Evolutionary conservation across 1,284 basidiomycete species (phyloP), one percentile per base, ranked within the genome.

Genomic region (Melampsora americana): DNA sequence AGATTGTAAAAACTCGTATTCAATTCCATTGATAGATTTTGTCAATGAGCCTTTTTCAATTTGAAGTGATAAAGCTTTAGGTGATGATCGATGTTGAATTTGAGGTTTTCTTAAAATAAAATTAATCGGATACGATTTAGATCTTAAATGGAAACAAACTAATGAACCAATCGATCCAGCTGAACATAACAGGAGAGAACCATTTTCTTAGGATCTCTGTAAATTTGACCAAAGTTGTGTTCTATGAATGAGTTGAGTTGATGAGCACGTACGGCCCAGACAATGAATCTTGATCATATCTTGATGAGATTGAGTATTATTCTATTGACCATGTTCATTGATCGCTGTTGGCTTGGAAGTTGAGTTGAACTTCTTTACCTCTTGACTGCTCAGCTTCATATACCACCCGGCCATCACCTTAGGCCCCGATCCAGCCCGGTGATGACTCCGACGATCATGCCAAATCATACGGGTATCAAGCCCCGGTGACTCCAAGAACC

Each of bases 151-250:
- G 59, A 74, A 74, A 28, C 46, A 66, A 62, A 74, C 61, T n/a
- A 74, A 30, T 30, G 71, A 74, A 50, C 71, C 71, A 30, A 74
- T 66, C 35, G 71, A 66, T 39, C 71, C 71, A 46, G 71, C 71
- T 74, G 53, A 39, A 60, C 18, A 26, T 4, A 59, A 59, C 12
- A 28, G 53, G 23, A 59, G 20, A 59, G 53, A 59, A 59, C 53
- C 42, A 14, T 14, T 44, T 44, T 44, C 12, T 44, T 44, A 44
- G 42, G 11, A 44, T 14, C 12, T 44, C 42, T 44, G 9, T 56
- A n/a, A 56, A 56, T 28, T 56, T 9, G 28, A 11, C 16, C 16
- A 16, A n/a, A n/a, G 20, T 6, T 23, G 14, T n/a, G 20, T n/a
- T 56, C 7, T 56, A 23, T n/a, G 53, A 23, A 23, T 23, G 53